Base-by-base conservation (phyloP, 805 yeast genomes). In the Myxozyma udenii region DNA sequence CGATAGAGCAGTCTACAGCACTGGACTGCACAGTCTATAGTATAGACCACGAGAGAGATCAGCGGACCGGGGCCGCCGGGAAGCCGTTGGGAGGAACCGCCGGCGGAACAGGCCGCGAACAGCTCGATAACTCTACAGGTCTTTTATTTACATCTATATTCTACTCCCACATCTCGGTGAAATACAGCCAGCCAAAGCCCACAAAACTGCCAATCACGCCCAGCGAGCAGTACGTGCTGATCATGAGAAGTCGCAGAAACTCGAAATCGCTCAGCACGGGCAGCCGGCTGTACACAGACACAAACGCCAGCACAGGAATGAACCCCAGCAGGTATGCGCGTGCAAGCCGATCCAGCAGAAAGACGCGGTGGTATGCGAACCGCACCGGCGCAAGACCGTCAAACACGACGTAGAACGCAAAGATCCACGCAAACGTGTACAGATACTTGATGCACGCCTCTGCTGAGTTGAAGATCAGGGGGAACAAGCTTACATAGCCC, bases 121-220 rank as follows among this genome's bases (percentile, higher is more conserved):
- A n/a, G n/a, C n/a, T n/a, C n/a, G n/a, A n/a, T n/a, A n/a, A n/a
- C n/a, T n/a, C n/a, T n/a, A n/a, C n/a, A n/a, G n/a, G n/a, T n/a
- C n/a, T n/a, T n/a, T n/a, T n/a, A n/a, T n/a, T n/a, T n/a, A n/a
- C n/a, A n/a, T n/a, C n/a, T n/a, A n/a, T n/a, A n/a, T n/a, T n/a
- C n/a, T n/a, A n/a, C n/a, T n/a, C n/a, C n/a, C n/a, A n/a, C n/a
- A n/a, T n/a, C n/a, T n/a, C n/a, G n/a, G n/a, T n/a, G n/a, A 88
- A 87, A 64, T 87, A 90, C 48, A 86, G 71, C 96, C 96, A 90
- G 54, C 86, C 81, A 60, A 89, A 78, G 5, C 95, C 93, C 57
- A 84, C 78, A 95, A 96, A 93, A 44, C 95, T 80, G 41, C 87
- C 76, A 6, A 90, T 73, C 4, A 93, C 81, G 2, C 98, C 99